A percentile compares a stretch with the other conserved stretches of the same genome.
phyloP scores from a whole-genome alignment of 2,329 filamentous ascomycete species.

The Verticillium zaregamsianum region DNA sequence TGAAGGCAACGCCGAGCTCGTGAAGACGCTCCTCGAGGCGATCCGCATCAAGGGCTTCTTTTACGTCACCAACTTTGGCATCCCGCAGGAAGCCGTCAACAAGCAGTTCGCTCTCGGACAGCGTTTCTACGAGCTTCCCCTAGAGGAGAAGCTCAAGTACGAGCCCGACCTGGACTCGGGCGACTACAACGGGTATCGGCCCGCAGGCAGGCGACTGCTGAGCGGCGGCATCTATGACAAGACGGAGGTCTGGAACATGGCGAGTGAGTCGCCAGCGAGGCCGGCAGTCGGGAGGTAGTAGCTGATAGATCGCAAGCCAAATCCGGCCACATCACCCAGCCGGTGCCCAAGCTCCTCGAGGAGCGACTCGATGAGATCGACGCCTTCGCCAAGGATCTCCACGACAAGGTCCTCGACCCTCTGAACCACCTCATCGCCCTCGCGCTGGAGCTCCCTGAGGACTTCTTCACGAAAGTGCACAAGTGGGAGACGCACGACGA shows the following conservation, averaged over 20 bases:
- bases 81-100: constrained; percentile 53
- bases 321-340: constrained; percentile 21
- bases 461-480: constrained; percentile 49
- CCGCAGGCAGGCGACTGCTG: constrained; percentile 31
- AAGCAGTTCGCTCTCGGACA: constrained; percentile 55
- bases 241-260: constrained; percentile 31
- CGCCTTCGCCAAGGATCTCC: constrained; percentile 43
- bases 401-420: constrained; percentile 50
- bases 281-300: too few species aligned
- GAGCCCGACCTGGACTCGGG: constrained; percentile 39
- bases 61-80: constrained; percentile 58
- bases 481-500: constrained; percentile 52
- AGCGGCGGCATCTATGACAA: constrained; percentile 32
- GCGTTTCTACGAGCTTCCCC: constrained; percentile 45
- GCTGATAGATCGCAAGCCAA: constrained; percentile 14
- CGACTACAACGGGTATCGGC: constrained; percentile 53
- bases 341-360: constrained; percentile 36
- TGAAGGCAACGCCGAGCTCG: constrained; percentile 20
- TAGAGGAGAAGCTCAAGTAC: constrained; percentile 57
- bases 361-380: constrained; percentile 52
- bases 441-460: constrained; percentile 54
- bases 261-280: constrained; percentile 17
- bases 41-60: constrained; percentile 41
- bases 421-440: constrained; percentile 57
- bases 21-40: constrained; percentile 22